A percentile compares a stretch with the other conserved stretches of the same genome.
phyloP scores from a whole-genome alignment of 352 stramenopile genomes.

The Globisporangium middletonii region DNA sequence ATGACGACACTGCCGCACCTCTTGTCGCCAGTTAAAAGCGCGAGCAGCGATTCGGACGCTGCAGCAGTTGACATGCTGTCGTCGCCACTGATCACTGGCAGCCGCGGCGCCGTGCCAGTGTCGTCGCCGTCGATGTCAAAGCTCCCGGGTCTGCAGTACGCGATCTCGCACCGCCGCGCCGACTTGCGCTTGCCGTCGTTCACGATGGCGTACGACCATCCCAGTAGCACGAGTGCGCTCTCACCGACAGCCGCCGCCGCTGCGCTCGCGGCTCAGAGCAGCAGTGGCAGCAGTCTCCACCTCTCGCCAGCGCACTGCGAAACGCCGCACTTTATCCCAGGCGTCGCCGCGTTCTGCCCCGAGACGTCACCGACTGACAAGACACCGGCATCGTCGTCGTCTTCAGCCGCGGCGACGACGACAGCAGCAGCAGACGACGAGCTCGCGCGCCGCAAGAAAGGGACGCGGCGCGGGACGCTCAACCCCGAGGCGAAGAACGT shows the following conservation, averaged over 20 bases:
- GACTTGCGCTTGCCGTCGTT: conserved; percentile 54
- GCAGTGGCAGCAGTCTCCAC: conserved; percentile 8
- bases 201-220: conserved; percentile 9
- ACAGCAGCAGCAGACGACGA: background rate
- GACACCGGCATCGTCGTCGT: conserved; percentile 1
- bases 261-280: no score
- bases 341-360: conserved; percentile 19
- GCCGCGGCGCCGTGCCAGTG: conserved; percentile 18
- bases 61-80: conserved; percentile 12
- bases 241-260: background rate
- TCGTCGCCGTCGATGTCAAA: conserved; percentile 40
- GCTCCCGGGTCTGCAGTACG: conserved; percentile 59
- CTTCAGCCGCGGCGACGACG: background rate
- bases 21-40: background rate
- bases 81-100: conserved; percentile 36
- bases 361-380: conserved; percentile 38
- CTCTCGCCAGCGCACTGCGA: conserved; percentile 28
- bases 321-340: conserved; percentile 26
- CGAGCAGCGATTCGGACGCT: background rate
- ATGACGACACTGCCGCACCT: background rate
- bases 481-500: conserved; percentile 84
- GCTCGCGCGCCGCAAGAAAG: conserved; percentile 62
- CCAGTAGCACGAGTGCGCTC: conserved; percentile 2
- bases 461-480: conserved; percentile 71
- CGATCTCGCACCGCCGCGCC: conserved; percentile 37